phyloP scores from a whole-genome alignment of 345 rosid genomes.

The Eucalyptus viminalis region DNA sequence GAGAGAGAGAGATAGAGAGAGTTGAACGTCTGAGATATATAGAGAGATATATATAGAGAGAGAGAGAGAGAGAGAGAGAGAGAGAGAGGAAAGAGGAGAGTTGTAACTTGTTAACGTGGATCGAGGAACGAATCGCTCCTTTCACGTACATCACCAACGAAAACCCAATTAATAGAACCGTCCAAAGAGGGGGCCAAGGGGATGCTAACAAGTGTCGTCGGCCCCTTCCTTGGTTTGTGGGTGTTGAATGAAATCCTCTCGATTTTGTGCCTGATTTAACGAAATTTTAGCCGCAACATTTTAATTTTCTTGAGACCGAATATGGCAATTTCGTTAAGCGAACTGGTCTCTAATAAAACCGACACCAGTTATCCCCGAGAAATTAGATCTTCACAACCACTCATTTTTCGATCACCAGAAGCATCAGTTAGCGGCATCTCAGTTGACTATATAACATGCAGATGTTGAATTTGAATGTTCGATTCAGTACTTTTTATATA shows the following conservation, averaged over 20 bases:
- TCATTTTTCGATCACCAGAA: background rate
- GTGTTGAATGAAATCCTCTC: background rate
- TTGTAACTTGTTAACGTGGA: too few species aligned
- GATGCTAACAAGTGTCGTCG: too few species aligned
- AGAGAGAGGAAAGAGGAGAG: too few species aligned
- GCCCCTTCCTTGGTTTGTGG: background rate
- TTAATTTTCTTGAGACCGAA: background rate
- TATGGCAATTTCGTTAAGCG: background rate
- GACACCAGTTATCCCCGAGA: background rate
- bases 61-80: too few species aligned
- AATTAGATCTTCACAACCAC: background rate
- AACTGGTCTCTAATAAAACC: background rate
- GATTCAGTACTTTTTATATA: background rate
- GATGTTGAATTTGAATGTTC: background rate
- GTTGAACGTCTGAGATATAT: too few species aligned
- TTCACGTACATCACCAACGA: too few species aligned
- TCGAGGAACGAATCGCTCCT: too few species aligned
- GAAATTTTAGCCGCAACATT: background rate
- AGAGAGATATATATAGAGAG: too few species aligned
- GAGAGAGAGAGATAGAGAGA: too few species aligned
- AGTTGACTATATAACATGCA: background rate
- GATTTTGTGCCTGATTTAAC: background rate
- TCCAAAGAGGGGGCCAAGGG: too few species aligned
- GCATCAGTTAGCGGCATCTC: background rate
- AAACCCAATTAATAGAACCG: too few species aligned